Conservation (phyloP, 768 basidiomycete genomes). For the Cytidiella melzeri region DNA sequence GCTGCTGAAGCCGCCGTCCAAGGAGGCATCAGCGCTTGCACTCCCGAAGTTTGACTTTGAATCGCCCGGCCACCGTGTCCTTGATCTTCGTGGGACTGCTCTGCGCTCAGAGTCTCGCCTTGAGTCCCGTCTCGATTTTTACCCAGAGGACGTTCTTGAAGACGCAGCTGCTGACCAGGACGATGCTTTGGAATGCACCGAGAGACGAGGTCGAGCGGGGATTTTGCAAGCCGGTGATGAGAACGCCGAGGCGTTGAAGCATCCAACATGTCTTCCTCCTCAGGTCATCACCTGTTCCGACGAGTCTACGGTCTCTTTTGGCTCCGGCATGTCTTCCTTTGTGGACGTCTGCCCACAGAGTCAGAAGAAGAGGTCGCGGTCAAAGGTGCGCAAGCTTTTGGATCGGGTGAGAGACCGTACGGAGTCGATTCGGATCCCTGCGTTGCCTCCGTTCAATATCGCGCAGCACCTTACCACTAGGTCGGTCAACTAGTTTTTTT, state of each 20-base stretch:
- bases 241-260: background rate
- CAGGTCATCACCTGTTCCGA: background rate
- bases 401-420: background rate
- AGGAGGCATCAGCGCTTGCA: background rate
- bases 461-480: too few relatives aligned
- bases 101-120: slow-evolving; percentile 7
- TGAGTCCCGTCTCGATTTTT: background rate
- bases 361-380: too few relatives aligned
- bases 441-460: too few relatives aligned
- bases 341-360: slow-evolving; percentile 7
- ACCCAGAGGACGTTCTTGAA: background rate
- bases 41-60: slow-evolving; percentile 12
- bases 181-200: background rate
- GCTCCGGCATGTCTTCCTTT: slow-evolving; percentile 1
- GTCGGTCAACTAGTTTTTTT: too few relatives aligned
- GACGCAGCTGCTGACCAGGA: background rate
- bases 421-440: background rate
- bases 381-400: background rate
- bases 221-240: background rate
- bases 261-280: background rate
- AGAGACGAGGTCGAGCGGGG: background rate
- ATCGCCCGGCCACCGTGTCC: background rate
- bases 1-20: background rate
- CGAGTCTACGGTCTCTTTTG: background rate
- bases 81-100: slow-evolving; percentile 7